Base-by-base conservation (phyloP, 108 stramenopile genomes). In the Chaetoceros tenuissimus region DNA sequence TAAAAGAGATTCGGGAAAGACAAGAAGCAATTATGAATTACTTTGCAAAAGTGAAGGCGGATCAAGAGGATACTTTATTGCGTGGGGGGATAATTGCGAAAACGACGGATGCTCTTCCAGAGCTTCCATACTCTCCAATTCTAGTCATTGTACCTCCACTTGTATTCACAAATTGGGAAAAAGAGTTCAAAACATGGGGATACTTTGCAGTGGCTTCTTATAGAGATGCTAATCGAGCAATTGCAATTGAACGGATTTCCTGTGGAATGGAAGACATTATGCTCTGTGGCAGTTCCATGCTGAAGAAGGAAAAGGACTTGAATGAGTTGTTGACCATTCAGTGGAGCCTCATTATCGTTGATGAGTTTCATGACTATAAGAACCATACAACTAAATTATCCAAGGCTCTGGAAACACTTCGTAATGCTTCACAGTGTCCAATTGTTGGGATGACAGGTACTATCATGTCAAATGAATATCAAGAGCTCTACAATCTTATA, bases 351-450 rank as follows among this genome's bases (percentile, higher is more conserved):
- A 60, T 88, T 17, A 63, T 94, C 29, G 76, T 89, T 25, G 92
- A 94, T 57, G 92, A 94, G 53, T 87, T 72, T 53, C 92, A 94
- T 52, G 81, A 79, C 24, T 90, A 66, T 55, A 94, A 88, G 54
- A 68, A 72, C 40, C 46, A 47, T 29, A 48, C 62, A 24, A 17
- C 23, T 59, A 31, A 28, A 28, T 44, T 31, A 22, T 16, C 63
- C 0, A 60, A 46, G 50, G 51, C 69, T 62, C 65, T 86, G 45
- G 34, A 74, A 47, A 29, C 31, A 13, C 45, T 85, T 0, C 66
- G 61, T 47, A 24, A 63, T 2, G 55, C 24, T 7, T 22, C 28
- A 19, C 48, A 67, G 13, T 59, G 44, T 55, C 55, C 73, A 47
- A 51, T 76, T 20, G 63, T 82, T 55, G 75, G 71, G 26, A 61